Percentiles rank a stretch among this genome's conserved stretches.
phyloP scores from a whole-genome alignment of 768 basidiomycete species.

The Xerocomellus chrysenteron region DNA sequence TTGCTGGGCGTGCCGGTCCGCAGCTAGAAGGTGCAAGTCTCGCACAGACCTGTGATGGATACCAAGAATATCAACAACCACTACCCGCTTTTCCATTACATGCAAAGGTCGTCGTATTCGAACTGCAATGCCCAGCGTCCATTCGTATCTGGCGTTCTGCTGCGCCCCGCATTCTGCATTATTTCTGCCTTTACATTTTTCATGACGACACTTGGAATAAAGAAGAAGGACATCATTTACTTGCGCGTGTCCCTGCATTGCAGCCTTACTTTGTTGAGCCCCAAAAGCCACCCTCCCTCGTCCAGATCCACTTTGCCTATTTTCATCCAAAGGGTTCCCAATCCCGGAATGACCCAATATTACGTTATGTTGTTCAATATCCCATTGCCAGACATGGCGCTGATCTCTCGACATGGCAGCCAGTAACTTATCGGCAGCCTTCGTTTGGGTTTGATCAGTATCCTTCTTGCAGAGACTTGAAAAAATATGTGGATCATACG shows the following conservation, averaged over 20 bases:
- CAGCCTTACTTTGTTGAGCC: background rate
- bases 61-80: constrained; percentile 26
- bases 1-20: constrained; percentile 13
- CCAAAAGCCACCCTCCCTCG: background rate
- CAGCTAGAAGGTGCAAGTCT: background rate
- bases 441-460: too few species aligned
- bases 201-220: too few species aligned
- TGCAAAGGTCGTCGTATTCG: constrained; percentile 36
- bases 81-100: constrained; percentile 36
- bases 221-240: background rate
- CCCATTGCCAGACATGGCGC: too few species aligned
- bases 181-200: too few species aligned
- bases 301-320: background rate
- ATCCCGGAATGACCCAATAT: background rate
- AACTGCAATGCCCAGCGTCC: constrained; percentile 34
- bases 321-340: background rate
- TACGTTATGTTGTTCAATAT: background rate
- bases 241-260: background rate
- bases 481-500: background rate
- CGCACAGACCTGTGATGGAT: background rate
- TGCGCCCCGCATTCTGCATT: constrained; percentile 32
- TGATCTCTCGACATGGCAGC: too few species aligned
- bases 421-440: too few species aligned
- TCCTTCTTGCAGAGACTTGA: too few species aligned
- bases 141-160: constrained; percentile 40